A percentile compares a stretch with the other conserved stretches of the same genome.
phyloP scores from a whole-genome alignment of 352 stramenopile genomes.

The Blastocystis sp. region DNA sequence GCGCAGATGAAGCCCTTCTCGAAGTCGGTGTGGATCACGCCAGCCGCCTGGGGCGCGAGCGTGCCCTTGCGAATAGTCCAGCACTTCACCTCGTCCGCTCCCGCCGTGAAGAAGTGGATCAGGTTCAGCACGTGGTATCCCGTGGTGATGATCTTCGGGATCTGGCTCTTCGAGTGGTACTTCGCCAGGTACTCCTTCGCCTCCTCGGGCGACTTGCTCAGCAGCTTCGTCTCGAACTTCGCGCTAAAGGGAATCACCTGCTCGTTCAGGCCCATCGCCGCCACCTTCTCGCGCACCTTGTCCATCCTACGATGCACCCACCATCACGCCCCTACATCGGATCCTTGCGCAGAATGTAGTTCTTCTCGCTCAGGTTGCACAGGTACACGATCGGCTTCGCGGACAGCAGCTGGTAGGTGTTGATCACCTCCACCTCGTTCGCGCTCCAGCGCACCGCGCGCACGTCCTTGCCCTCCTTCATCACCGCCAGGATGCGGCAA shows the following conservation, averaged over 20 bases:
- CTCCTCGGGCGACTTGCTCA: conserved; percentile 73
- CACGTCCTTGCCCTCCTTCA: conserved; percentile 83
- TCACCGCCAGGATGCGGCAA: conserved; percentile 79
- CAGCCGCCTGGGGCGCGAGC: conserved; percentile 90
- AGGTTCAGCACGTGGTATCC: conserved; percentile 94
- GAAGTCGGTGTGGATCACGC: conserved; percentile 98
- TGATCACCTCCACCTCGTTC: conserved; percentile 83
- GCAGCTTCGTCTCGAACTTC: conserved; percentile 92
- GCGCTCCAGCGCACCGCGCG: conserved; percentile 84
- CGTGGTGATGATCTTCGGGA: conserved; percentile 94
- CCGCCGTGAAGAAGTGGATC: conserved; percentile 98
- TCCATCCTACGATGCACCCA: conserved; percentile 79
- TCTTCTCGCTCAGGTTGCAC: conserved; percentile 96
- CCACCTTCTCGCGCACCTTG: conserved; percentile 93
- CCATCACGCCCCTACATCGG: conserved; percentile 77
- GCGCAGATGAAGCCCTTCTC: conserved; percentile 98
- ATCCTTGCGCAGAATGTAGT: conserved; percentile 95
- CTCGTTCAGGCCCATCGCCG: conserved; percentile 88
- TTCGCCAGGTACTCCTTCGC: conserved; percentile 72
- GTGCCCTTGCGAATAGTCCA: conserved; percentile 95
- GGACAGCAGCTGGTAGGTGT: conserved; percentile 85
- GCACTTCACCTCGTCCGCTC: conserved; percentile 93
- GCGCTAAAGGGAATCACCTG: conserved; percentile 94
- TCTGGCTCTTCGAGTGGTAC: conserved; percentile 79
- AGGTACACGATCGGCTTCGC: conserved; percentile 95